Evolutionary conservation across 2,329 filamentous ascomycete genomes (phyloP), one percentile per base, ranked within the genome.

Genomic region (Pezizomycotina sp.): DNA sequence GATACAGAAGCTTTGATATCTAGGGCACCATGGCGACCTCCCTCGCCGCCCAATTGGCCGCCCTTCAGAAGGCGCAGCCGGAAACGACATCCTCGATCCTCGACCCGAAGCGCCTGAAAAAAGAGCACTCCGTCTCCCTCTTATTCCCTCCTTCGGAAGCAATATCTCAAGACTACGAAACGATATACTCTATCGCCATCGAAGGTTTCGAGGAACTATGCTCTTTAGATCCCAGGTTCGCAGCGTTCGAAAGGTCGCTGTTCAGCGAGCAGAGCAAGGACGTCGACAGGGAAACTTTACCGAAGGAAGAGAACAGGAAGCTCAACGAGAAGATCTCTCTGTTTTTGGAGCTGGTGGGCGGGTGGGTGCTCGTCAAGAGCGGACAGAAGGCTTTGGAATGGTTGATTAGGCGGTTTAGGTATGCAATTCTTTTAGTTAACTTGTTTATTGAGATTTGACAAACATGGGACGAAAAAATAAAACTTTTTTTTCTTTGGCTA

Each of bases 181-280:
- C 76, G 4, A 68, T 98, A 40, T 95, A 79, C 56, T 71, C 77
- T 38, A 71, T 92, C 55, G 95, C 86, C 55, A 65, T 74, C 48
- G 80, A 92, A 52, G 89, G 84, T 2, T 98, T 86, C 53, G 73
- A 83, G 46, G 89, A 98, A 53, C 64, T 98, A 40, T 95, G 89
- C 58, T 71, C 74, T 48, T 66, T 98, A 35, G 91, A 99, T 56
- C 57, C 65, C 15, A 72, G 83, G 40, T 95, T 93, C 52, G 54
- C 66, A 9, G 64, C 67, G 22, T 98, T 86, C 54, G 68, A 71
- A 43, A 65, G 68, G 38, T 84, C 73, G 35, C 66, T 99, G 38
- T 99, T 95, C 66, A 91, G 79, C 62, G 79, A 89, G 51, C 80
- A 92, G 61, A 93, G 86, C 60, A 84, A 83, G 56, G 68, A 71